Evolutionary conservation across 164 flowering plant species (phyloP).

Genomic region (Stephania yunnanensis): DNA sequence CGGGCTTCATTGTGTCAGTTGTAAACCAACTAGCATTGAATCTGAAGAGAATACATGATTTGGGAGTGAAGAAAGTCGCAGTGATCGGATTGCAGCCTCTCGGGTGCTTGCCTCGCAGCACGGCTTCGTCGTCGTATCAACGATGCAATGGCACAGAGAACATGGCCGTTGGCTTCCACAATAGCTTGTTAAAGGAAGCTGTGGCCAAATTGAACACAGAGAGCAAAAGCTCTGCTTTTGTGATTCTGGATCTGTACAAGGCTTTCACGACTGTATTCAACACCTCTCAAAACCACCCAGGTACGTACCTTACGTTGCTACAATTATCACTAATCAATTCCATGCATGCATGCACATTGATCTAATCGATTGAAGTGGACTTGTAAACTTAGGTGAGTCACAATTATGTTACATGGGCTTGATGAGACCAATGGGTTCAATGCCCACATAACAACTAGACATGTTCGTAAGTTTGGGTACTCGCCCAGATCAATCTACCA

Average conservation of each 20-base stretch:
- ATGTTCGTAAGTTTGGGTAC: no score
- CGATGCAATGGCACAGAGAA: conserved; percentile 44
- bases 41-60: conserved; percentile 33
- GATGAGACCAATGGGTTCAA: no score
- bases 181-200: conserved; percentile 41
- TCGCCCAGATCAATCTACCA: no score
- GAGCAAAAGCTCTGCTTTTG: conserved; percentile 24
- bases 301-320: conserved; percentile 6
- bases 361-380: no score
- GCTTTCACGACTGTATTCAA: conserved; percentile 44
- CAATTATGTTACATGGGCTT: no score
- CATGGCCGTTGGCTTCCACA: conserved; percentile 40
- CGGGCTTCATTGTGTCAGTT: conserved; percentile 38
- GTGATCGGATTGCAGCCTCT: conserved; percentile 48
- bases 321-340: no score
- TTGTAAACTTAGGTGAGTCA: no score
- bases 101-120: conserved; percentile 62
- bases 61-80: conserved; percentile 49
- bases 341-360: no score
- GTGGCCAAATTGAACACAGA: conserved; percentile 43
- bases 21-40: conserved; percentile 45
- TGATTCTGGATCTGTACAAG: conserved; percentile 45
- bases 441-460: no score
- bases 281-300: conserved; percentile 25
- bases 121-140: conserved; percentile 28